phyloP scores from a whole-genome alignment of 257 asterid genomes.

The Linaria vulgaris region DNA sequence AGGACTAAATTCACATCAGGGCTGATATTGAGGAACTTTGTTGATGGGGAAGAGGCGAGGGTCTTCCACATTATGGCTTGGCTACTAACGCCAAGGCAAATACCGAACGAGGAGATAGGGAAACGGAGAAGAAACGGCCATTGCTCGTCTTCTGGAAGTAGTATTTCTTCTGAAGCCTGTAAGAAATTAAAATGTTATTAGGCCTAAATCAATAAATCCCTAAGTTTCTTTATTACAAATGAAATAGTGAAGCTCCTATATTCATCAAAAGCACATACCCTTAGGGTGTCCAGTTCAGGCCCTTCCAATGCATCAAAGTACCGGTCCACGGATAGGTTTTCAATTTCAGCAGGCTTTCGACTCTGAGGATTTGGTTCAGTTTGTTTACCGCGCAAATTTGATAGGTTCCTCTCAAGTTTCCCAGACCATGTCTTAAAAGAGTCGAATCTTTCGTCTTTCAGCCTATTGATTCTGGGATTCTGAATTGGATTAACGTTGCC shows the following conservation, averaged over 20 bases:
- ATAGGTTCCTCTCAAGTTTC: conserved; percentile 62
- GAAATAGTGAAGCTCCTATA: neutral
- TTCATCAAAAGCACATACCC: too few species aligned
- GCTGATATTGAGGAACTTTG: conserved; percentile 50
- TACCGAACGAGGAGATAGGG: conserved; percentile 64
- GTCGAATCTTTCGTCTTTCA: conserved; percentile 57
- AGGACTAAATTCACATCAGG: conserved; percentile 43
- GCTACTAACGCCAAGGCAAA: conserved; percentile 68
- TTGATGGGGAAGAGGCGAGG: conserved; percentile 48
- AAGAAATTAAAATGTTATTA: conserved; percentile 4
- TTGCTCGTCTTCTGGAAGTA: conserved; percentile 59
- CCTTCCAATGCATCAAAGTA: conserved; percentile 90
- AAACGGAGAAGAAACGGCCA: conserved; percentile 78
- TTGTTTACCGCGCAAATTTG: conserved; percentile 47
- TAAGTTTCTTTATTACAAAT: neutral
- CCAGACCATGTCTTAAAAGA: conserved; percentile 89
- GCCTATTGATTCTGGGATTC: conserved; percentile 38
- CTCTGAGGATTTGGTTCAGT: conserved; percentile 26
- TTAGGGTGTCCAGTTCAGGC: conserved; percentile 73
- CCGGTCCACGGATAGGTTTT: conserved; percentile 47
- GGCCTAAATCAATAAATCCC: neutral
- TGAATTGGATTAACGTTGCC: conserved; percentile 29
- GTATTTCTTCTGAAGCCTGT: conserved; percentile 55
- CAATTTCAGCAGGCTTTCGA: conserved; percentile 36
- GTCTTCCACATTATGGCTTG: conserved; percentile 78